These are phyloP conservation scores for Suhomyces yuchorum DNA, from an alignment of 1,139 yeast species.

Conservation along the genomic window DNA sequence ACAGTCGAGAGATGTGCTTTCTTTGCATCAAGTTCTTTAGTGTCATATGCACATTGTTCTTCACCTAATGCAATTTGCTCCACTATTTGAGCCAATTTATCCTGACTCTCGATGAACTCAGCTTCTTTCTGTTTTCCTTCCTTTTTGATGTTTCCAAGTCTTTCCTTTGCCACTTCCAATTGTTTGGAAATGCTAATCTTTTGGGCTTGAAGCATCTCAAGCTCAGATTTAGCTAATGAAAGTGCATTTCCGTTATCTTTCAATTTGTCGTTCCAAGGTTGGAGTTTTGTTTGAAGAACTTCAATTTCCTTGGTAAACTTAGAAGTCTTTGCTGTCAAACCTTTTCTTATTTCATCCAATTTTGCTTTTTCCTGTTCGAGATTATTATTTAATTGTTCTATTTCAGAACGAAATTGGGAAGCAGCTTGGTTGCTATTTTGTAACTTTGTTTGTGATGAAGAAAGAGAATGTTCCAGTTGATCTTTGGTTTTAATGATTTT, in stretches of 20 bases:
- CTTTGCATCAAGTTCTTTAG: slow-evolving; percentile 51
- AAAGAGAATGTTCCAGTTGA: slow-evolving; percentile 36
- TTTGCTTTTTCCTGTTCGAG: slow-evolving; percentile 55
- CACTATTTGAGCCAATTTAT: slow-evolving; percentile 49
- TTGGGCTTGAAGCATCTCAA: slow-evolving; percentile 59
- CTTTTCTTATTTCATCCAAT: slow-evolving; percentile 63
- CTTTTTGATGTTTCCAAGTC: slow-evolving; percentile 49
- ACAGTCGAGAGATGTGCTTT: slow-evolving; percentile 53
- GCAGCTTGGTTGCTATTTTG: slow-evolving; percentile 48
- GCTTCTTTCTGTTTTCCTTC: slow-evolving; percentile 58
- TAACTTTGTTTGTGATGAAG: slow-evolving; percentile 50
- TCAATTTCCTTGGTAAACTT: slow-evolving; percentile 66
- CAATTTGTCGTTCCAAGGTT: slow-evolving; percentile 81
- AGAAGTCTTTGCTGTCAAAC: slow-evolving; percentile 73
- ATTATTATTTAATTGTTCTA: slow-evolving; percentile 46
- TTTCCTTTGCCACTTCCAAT: slow-evolving; percentile 47
- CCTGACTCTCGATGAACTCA: slow-evolving; percentile 42
- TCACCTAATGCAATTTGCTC: slow-evolving; percentile 63
- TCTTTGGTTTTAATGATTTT: slow-evolving; percentile 59
- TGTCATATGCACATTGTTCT: slow-evolving; percentile 55
- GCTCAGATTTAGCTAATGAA: slow-evolving; percentile 63
- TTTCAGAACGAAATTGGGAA: slow-evolving; percentile 40
- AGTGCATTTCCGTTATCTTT: slow-evolving; percentile 68
- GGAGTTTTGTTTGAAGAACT: slow-evolving; percentile 61
- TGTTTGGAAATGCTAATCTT: slow-evolving; percentile 46